A percentile compares a stretch with the other conserved stretches of the same genome.
Evolutionary conservation across 139 green algal species (phyloP).

Genomic region (Zygnema circumcarinatum): DNA sequence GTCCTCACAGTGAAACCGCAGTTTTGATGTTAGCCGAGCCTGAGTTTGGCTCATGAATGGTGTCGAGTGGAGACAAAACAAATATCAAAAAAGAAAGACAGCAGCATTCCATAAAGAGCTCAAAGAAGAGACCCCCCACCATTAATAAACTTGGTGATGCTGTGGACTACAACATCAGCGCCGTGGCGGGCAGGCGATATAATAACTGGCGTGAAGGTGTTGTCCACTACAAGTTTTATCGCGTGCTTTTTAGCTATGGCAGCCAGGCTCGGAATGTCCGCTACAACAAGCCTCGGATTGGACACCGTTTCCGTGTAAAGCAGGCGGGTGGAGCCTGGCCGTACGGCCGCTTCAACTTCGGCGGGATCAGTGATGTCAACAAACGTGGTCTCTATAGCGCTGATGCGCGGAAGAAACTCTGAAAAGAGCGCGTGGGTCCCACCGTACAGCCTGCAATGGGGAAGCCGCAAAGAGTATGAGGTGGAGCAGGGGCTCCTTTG

Average conservation of each 20-base stretch:
- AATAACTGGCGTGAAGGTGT: conserved; percentile 77
- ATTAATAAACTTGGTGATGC: conserved; percentile 81
- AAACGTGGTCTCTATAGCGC: conserved; percentile 66
- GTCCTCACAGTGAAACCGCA: no score
- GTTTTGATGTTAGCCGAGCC: no score
- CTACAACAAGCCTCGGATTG: conserved; percentile 77
- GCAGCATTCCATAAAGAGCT: conserved; percentile 5
- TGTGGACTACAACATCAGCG: conserved; percentile 79
- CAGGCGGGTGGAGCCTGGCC: conserved; percentile 42
- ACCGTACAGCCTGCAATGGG: conserved; percentile 66
- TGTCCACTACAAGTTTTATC: conserved; percentile 76
- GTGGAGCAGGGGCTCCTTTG: no score
- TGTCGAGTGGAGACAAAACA: no score
- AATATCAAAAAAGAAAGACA: no score
- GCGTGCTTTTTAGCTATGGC: conserved; percentile 60
- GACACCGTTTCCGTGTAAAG: conserved; percentile 73
- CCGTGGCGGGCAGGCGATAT: conserved; percentile 68
- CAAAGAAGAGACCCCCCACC: background rate
- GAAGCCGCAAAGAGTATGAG: conserved; percentile 68
- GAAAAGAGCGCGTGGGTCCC: conserved; percentile 72
- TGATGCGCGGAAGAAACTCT: conserved; percentile 66
- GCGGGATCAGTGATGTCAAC: conserved; percentile 72
- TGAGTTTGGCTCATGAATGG: no score
- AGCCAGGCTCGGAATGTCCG: conserved; percentile 70
- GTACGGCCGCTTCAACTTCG: conserved; percentile 66